Evolutionary conservation across 768 basidiomycete species (phyloP).

Genomic region (Phaeotremella skinneri): DNA sequence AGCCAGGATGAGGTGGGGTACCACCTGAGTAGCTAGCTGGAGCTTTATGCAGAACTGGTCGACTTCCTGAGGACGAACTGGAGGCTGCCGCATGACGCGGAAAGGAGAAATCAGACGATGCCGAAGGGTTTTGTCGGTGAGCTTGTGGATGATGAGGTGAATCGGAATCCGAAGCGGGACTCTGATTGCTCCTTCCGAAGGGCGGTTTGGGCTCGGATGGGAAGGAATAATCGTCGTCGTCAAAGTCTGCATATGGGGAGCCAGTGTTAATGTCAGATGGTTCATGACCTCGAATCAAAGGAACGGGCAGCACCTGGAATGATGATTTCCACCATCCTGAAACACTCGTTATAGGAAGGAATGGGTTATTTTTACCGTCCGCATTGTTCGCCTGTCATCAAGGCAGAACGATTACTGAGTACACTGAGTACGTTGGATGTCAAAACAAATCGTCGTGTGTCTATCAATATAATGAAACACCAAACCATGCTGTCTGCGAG

Average conservation of each 20-base stretch:
- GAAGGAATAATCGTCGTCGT: slow-evolving; percentile 26
- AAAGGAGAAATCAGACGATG: slow-evolving; percentile 11
- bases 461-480: no score
- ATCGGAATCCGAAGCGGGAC: neutral
- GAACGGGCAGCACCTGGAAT: slow-evolving; percentile 23
- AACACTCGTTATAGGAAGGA: neutral
- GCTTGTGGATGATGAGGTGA: slow-evolving; percentile 7
- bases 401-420: no score
- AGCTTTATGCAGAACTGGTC: slow-evolving; percentile 27
- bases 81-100: slow-evolving; percentile 6
- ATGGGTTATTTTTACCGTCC: no score
- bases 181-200: slow-evolving; percentile 14
- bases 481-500: no score
- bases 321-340: slow-evolving; percentile 24
- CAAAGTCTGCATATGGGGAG: slow-evolving; percentile 9
- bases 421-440: no score
- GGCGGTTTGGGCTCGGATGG: slow-evolving; percentile 15
- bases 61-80: neutral
- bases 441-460: no score
- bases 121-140: slow-evolving; percentile 24
- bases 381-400: no score
- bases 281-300: neutral
- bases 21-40: slow-evolving; percentile 34
- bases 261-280: neutral
- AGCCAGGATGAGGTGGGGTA: slow-evolving; percentile 4